These are phyloP conservation scores for Aethionema arabicum DNA, from an alignment of 345 rosid species.

Conservation along the genomic window DNA sequence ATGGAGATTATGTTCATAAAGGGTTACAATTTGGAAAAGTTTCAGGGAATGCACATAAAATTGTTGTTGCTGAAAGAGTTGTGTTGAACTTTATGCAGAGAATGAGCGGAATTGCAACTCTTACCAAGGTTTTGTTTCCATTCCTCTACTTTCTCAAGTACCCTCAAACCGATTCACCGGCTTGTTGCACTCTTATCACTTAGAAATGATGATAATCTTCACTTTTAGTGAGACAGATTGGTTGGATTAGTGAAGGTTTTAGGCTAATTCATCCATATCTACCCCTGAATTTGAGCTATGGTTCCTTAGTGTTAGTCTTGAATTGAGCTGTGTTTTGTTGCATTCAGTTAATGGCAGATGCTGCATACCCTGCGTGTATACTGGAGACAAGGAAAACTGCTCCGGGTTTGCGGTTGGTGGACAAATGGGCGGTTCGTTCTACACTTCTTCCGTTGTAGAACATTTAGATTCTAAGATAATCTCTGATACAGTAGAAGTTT, in stretches of 20 bases:
- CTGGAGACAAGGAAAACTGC: conserved; percentile 96
- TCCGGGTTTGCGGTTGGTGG: conserved; percentile 86
- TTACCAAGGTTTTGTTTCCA: conserved; percentile 61
- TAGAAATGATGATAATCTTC: not conserved
- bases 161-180: not conserved
- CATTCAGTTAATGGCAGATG: conserved; percentile 88
- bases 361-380: conserved; percentile 79
- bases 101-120: conserved; percentile 98
- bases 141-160: conserved; percentile 1
- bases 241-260: not conserved
- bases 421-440: conserved; percentile 84
- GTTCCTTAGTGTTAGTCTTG: conserved; percentile 2
- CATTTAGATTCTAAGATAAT: conserved; percentile 20
- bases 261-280: not conserved
- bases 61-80: conserved; percentile 90
- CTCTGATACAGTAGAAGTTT: conserved; percentile 25
- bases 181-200: conserved; percentile 5
- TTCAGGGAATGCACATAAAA: conserved; percentile 77
- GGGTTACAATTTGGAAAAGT: conserved; percentile 94
- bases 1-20: conserved; percentile 79
- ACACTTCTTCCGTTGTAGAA: not conserved
- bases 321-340: conserved; percentile 22
- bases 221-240: not conserved
- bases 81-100: conserved; percentile 94
- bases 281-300: not conserved